A percentile compares a stretch with the other conserved stretches of the same genome.
Conservation (phyloP, 2,329 filamentous ascomycete species). For the Neofusicoccum laricinum region DNA sequence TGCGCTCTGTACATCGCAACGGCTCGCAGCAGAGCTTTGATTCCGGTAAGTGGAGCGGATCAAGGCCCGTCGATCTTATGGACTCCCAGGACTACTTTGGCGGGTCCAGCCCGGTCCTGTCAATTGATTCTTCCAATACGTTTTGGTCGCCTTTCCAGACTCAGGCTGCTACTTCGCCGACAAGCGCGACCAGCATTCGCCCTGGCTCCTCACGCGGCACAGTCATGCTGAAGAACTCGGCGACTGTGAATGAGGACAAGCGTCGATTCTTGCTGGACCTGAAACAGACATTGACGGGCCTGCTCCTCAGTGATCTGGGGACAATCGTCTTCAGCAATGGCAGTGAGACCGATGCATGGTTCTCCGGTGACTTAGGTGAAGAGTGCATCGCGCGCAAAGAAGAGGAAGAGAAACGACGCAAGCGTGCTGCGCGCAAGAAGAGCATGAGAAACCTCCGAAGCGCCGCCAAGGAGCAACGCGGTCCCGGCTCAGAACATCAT, state of each 20-base stretch:
- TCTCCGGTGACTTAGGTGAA: slow-evolving; percentile 58
- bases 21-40: slow-evolving; percentile 69
- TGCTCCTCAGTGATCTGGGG: slow-evolving; percentile 85
- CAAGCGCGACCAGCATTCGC: slow-evolving; percentile 59
- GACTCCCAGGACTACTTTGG: slow-evolving; percentile 72
- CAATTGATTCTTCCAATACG: slow-evolving; percentile 72
- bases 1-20: slow-evolving; percentile 60
- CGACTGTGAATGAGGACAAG: slow-evolving; percentile 65
- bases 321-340: slow-evolving; percentile 82
- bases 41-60: slow-evolving; percentile 61
- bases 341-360: slow-evolving; percentile 91
- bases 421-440: slow-evolving; percentile 38
- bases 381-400: slow-evolving; percentile 39
- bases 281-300: slow-evolving; percentile 74
- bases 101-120: slow-evolving; percentile 63
- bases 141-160: slow-evolving; percentile 89
- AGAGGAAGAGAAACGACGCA: slow-evolving; percentile 39
- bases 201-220: slow-evolving; percentile 68
- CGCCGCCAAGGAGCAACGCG: slow-evolving; percentile 26
- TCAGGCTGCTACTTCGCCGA: slow-evolving; percentile 58
- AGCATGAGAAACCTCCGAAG: slow-evolving; percentile 62
- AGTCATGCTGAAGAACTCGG: slow-evolving; percentile 56
- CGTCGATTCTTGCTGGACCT: slow-evolving; percentile 73
- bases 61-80: slow-evolving; percentile 59
- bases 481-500: slow-evolving; percentile 38